These are phyloP conservation scores for Gynochthodes officinalis DNA, from an alignment of 257 asterid species.

Conservation along the genomic window DNA sequence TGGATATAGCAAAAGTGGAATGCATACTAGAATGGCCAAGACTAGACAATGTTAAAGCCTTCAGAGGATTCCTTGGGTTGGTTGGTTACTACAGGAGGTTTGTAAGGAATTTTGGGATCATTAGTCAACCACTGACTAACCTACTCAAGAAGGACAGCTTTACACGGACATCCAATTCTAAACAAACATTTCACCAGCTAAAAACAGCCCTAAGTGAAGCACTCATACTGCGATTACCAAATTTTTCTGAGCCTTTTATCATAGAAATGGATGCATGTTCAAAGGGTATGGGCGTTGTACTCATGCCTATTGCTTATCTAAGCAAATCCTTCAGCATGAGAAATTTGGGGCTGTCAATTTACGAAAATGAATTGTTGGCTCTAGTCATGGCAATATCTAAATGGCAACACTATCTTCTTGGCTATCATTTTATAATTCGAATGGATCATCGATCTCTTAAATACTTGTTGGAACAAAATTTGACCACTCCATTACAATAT, in stretches of 20 bases:
- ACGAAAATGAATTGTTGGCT: neutral
- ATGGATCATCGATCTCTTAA: neutral
- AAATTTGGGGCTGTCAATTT: neutral
- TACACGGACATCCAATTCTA: neutral
- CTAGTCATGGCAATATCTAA: neutral
- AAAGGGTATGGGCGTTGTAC: too few relatives aligned
- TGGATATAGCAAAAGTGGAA: neutral
- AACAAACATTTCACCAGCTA: neutral
- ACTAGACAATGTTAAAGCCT: neutral
- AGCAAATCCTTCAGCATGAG: too few relatives aligned
- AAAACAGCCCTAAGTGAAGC: neutral
- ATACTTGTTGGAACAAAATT: neutral
- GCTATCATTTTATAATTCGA: neutral
- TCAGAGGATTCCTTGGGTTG: neutral
- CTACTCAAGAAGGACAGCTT: neutral
- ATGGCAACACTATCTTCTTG: neutral
- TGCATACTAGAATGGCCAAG: neutral
- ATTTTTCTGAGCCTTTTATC: neutral
- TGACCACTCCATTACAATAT: neutral
- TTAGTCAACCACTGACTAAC: neutral
- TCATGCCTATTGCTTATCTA: too few relatives aligned
- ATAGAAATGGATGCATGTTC: too few relatives aligned
- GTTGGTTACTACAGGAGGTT: neutral
- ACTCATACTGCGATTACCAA: neutral
- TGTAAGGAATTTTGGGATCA: neutral